Evolutionary conservation across 257 asterid genomes (phyloP).

Genomic region (Nicotiana attenuata): DNA sequence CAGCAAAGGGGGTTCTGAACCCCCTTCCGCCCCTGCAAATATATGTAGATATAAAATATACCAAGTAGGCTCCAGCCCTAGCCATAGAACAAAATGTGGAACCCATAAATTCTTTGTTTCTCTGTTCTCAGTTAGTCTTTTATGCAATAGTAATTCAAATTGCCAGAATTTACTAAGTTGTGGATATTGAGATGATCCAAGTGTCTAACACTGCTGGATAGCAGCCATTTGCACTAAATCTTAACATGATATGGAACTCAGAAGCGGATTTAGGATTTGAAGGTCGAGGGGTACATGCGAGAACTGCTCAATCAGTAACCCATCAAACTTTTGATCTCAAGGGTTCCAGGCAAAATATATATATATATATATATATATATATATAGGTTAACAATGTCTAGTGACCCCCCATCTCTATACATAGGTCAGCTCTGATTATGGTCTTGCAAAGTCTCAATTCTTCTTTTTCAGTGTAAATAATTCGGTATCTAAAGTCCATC

Average conservation of each 20-base stretch:
- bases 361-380: too few species aligned
- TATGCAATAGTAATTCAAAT: not conserved
- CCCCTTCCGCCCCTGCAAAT: too few species aligned
- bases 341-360: too few species aligned
- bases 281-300: too few species aligned
- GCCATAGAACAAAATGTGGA: conserved; percentile 26
- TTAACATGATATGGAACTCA: not conserved
- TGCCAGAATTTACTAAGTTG: not conserved
- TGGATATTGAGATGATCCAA: not conserved
- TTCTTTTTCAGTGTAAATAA: not conserved
- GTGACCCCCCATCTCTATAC: too few species aligned
- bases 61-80: conserved; percentile 25
- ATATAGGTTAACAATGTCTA: too few species aligned
- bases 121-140: not conserved
- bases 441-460: not conserved
- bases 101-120: not conserved
- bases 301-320: too few species aligned
- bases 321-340: too few species aligned
- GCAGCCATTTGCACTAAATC: not conserved
- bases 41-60: conserved; percentile 28
- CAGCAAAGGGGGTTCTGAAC: too few species aligned
- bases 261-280: too few species aligned
- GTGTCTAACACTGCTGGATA: not conserved
- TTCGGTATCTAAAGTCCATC: not conserved
- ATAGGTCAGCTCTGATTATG: too few species aligned